Evolutionary conservation across 305 asterid species (phyloP).

Genomic region (Fraxinus baroniana): DNA sequence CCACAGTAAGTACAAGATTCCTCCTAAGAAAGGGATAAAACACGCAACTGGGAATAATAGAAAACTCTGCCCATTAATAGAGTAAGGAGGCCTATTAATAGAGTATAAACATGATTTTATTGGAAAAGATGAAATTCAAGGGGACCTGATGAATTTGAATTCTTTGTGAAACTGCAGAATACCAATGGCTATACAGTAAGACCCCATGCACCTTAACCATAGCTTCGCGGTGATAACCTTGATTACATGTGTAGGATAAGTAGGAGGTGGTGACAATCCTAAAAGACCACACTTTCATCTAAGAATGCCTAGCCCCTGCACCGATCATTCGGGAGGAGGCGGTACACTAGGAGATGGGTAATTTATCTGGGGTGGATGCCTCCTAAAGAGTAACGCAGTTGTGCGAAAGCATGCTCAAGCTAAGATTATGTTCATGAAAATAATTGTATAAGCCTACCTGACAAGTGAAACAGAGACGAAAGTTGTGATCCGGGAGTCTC

Average conservation of each 20-base stretch:
- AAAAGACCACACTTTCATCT: not conserved
- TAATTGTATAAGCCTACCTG: not conserved
- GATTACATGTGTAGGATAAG: not conserved
- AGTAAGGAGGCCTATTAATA: not conserved
- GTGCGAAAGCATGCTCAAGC: not conserved
- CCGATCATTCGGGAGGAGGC: not conserved
- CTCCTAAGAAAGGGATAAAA: not conserved
- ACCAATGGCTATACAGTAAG: not conserved
- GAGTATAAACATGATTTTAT: not conserved
- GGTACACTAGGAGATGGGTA: not conserved
- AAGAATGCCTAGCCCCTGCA: not conserved
- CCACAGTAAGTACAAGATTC: not conserved
- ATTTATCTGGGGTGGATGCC: not conserved
- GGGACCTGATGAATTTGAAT: not conserved
- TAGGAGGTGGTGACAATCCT: not conserved
- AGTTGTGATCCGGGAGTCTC: not conserved
- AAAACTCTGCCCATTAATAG: not conserved
- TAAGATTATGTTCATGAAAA: not conserved
- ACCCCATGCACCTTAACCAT: not conserved
- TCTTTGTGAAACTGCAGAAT: not conserved
- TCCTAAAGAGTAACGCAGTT: not conserved
- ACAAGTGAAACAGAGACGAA: not conserved
- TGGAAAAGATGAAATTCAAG: not conserved
- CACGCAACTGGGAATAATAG: not conserved
- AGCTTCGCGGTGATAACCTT: not conserved